Evolutionary conservation across 2,329 filamentous ascomycete genomes (phyloP).

Genomic region (Metarhizium sp.): DNA sequence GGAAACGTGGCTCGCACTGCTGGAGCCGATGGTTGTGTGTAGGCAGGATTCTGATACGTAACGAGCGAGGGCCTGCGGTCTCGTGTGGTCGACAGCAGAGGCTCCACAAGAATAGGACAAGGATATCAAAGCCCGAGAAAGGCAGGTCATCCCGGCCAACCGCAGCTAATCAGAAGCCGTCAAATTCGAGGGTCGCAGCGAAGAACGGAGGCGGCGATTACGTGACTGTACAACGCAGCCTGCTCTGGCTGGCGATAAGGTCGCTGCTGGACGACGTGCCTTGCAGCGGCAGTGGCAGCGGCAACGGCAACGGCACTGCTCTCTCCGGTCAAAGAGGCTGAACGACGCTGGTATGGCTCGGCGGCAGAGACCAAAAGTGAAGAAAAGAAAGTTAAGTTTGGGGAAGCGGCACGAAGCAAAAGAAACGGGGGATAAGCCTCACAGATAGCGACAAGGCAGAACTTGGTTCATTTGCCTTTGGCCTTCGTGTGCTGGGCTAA

Average conservation of each 20-base stretch:
- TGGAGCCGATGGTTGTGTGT: constrained; percentile 1
- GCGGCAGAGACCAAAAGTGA: not conserved
- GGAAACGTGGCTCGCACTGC: not conserved
- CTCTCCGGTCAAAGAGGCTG: not conserved
- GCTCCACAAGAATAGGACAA: not conserved
- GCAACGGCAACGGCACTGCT: not conserved
- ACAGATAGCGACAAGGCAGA: too few relatives aligned
- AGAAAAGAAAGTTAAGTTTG: not conserved
- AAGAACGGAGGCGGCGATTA: too few relatives aligned
- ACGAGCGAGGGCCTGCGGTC: not conserved
- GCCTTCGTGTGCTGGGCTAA: too few relatives aligned
- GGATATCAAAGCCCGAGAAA: not conserved
- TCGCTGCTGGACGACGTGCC: not conserved
- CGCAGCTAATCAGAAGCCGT: not conserved
- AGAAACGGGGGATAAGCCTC: not conserved
- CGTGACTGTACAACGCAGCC: too few relatives aligned
- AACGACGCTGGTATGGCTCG: not conserved
- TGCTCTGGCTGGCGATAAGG: not conserved
- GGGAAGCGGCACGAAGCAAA: not conserved
- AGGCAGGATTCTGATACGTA: constrained; percentile 2
- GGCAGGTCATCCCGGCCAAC: not conserved
- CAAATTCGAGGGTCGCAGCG: not conserved
- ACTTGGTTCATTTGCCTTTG: too few relatives aligned
- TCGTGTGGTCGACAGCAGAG: not conserved
- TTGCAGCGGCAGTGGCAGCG: not conserved